These are phyloP conservation scores for Digitaria exilis DNA, from an alignment of 202 grass and related monocot species.

Conservation along the genomic window DNA sequence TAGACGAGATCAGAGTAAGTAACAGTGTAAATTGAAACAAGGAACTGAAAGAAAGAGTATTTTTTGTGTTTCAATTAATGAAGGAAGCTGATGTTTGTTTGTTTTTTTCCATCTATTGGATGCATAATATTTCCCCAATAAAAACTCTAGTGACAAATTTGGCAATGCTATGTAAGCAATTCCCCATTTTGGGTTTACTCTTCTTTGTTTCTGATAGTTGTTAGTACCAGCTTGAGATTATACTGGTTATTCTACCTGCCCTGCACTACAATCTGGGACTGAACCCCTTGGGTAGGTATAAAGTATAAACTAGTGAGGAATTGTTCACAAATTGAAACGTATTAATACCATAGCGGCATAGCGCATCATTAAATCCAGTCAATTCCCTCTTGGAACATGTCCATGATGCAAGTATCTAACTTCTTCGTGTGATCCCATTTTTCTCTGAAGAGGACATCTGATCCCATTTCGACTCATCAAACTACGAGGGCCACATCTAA, in stretches of 20 bases:
- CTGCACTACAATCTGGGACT: background rate
- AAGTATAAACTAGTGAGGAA: background rate
- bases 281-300: background rate
- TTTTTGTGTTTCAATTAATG: too few species aligned
- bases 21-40: background rate
- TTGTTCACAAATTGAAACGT: background rate
- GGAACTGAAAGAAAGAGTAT: background rate
- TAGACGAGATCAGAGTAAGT: slow-evolving; percentile 19
- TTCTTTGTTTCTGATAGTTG: background rate
- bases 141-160: background rate
- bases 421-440: background rate
- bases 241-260: background rate
- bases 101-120: background rate
- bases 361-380: background rate
- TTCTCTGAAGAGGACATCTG: too few species aligned
- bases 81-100: too few species aligned
- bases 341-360: background rate
- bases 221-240: background rate
- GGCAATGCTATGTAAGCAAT: background rate
- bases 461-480: background rate
- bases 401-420: background rate
- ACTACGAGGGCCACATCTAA: background rate
- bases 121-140: background rate
- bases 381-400: background rate
- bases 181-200: background rate